Percentiles rank a stretch among this genome's conserved stretches.
Conservation (phyloP, 1,284 basidiomycete genomes). For the Ustilago bromivora region DNA sequence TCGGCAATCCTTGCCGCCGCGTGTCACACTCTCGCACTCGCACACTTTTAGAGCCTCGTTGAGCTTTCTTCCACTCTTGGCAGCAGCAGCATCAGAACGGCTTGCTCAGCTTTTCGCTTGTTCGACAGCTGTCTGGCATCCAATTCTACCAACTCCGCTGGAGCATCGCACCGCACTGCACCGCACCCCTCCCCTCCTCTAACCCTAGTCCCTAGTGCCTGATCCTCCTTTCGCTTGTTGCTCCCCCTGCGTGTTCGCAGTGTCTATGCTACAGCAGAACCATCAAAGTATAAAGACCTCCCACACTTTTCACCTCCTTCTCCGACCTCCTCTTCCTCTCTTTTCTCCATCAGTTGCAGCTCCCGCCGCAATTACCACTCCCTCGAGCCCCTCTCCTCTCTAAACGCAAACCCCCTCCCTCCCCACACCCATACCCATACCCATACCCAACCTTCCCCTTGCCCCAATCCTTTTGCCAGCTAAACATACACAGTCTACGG, state of each 20-base stretch:
- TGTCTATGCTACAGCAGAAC: conserved; percentile 4
- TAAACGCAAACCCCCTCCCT: conserved; percentile 5
- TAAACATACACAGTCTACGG: conserved; percentile 9
- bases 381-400: conserved; percentile 14
- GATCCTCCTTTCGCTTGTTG: not conserved
- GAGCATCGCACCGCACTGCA: too few relatives aligned
- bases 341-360: conserved; percentile 47
- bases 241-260: not conserved
- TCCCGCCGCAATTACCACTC: conserved; percentile 20
- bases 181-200: not conserved
- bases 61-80: not conserved
- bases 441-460: conserved; percentile 2
- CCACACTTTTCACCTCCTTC: conserved; percentile 12
- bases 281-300: conserved; percentile 29
- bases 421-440: conserved; percentile 7
- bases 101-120: conserved; percentile 2
- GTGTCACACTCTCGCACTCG: not conserved
- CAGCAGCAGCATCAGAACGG: not conserved
- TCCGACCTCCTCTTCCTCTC: conserved; percentile 19
- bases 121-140: conserved; percentile 14
- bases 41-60: conserved; percentile 8
- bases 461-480: not conserved
- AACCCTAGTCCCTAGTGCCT: not conserved
- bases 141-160: conserved; percentile 25
- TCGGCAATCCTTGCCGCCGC: conserved; percentile 18